phyloP scores from a whole-genome alignment of 805 yeast genomes.

The Candida xiaguanensis region DNA sequence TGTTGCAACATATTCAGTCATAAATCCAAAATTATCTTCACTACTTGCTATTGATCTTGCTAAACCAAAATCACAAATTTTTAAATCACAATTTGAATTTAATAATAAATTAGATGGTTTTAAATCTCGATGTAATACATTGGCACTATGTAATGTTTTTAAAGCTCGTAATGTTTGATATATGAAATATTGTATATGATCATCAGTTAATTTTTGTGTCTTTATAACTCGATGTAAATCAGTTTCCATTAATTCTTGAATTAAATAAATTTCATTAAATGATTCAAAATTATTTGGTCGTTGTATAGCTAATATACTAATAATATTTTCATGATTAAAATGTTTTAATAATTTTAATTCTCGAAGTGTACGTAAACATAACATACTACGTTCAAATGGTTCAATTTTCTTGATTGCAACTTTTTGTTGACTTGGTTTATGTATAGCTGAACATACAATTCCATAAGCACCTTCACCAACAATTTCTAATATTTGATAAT shows the following conservation, averaged over 20 bases:
- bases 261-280: conserved; percentile 83
- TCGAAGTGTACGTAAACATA: conserved; percentile 82
- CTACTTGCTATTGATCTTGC: conserved; percentile 65
- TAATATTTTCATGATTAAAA: conserved; percentile 91
- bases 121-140: conserved; percentile 87
- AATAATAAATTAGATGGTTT: conserved; percentile 85
- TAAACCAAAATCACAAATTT: conserved; percentile 91
- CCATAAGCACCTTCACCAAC: conserved; percentile 98
- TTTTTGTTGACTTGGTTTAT: conserved; percentile 76
- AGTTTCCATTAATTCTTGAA: conserved; percentile 86
- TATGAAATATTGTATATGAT: conserved; percentile 89
- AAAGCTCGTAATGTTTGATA: conserved; percentile 89
- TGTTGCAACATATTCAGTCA: conserved; percentile 98
- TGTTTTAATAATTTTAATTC: conserved; percentile 86
- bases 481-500: conserved; percentile 78
- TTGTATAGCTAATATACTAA: conserved; percentile 85
- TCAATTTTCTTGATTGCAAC: conserved; percentile 96
- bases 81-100: conserved; percentile 90
- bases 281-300: conserved; percentile 71
- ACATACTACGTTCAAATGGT: conserved; percentile 86
- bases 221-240: conserved; percentile 79
- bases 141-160: conserved; percentile 90
- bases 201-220: conserved; percentile 81
- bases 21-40: conserved; percentile 68
- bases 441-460: conserved; percentile 84